Evolutionary conservation across 108 stramenopile genomes (phyloP), one percentile per base, ranked within the genome.

Genomic region (Cyclotella choctawhatcheeana): DNA sequence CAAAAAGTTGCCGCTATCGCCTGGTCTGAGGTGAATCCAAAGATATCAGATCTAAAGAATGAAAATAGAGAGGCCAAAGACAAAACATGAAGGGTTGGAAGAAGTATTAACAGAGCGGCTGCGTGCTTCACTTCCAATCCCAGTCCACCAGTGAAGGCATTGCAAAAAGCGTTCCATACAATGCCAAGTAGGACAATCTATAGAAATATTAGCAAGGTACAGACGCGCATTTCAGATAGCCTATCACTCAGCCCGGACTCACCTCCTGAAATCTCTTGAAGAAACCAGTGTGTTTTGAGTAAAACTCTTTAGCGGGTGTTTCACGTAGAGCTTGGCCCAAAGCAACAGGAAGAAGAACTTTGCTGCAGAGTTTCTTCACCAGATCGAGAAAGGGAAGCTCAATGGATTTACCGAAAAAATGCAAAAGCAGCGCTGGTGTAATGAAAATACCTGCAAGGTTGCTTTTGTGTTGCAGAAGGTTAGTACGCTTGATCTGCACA

Each of bases 91-190:
- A 95, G 21, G 0, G 82, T 32, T 10, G 94, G 90, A 16, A 94
- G 58, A 10, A 95, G 33, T 16, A 74, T 37, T 47, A 95, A 61
- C 18, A 93, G 74, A 24, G 76, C 54, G 32, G 88, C 26, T 20
- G 72, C 84, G 64, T 89, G 85, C 8, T 67, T 53, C n/a, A 85
- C 43, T 35, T 84, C 82, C 14, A 95, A 63, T 16, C 89, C 95
- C 22, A 92, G 37, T 0, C 92, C 91, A 59, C 80, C 84, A 8
- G 81, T 61, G 75, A 97, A 95, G 3, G 97, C 89, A 55, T 93
- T 92, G 53, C 91, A 95, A 60, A 97, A 97, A 16, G 95, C 93
- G 79, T 93, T 96, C 92, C 89, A 95, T 25, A 95, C 92, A 24
- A 97, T 95, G 43, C 88, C 90, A 63, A 97, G 82, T 30, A 97